phyloP scores from a whole-genome alignment of 441 rosid species.

The Euphorbia celastroides region DNA sequence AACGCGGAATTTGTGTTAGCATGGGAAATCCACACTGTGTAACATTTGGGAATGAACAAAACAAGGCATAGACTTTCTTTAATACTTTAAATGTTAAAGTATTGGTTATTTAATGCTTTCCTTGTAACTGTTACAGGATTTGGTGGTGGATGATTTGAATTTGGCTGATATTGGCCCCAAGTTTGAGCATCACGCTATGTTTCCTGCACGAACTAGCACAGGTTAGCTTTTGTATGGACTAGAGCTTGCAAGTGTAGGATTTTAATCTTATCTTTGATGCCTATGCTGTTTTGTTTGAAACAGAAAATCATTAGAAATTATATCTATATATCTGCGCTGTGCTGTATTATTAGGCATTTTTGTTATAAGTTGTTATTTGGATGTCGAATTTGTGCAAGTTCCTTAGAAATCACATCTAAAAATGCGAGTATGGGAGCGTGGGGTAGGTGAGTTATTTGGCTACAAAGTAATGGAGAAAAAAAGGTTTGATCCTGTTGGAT shows the following conservation, averaged over 20 bases:
- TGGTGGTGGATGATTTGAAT: slow-evolving; percentile 70
- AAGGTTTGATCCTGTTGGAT: neutral
- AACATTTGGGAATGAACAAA: slow-evolving; percentile 59
- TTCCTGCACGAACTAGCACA: slow-evolving; percentile 90
- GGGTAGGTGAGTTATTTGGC: slow-evolving; percentile 60
- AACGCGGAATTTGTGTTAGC: slow-evolving; percentile 87
- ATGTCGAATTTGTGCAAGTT: slow-evolving; percentile 87
- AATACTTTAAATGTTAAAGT: slow-evolving; percentile 5
- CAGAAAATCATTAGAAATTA: neutral
- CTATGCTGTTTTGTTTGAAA: neutral
- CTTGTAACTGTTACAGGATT: slow-evolving; percentile 38
- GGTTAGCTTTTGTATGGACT: slow-evolving; percentile 43
- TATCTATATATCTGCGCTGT: neutral
- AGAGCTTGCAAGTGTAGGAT: neutral
- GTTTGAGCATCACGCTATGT: slow-evolving; percentile 82
- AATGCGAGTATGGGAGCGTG: slow-evolving; percentile 99
- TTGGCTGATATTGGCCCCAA: slow-evolving; percentile 83
- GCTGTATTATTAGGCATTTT: neutral
- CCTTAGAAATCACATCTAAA: slow-evolving; percentile 68
- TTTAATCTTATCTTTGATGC: slow-evolving; percentile 3
- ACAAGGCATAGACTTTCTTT: slow-evolving; percentile 41
- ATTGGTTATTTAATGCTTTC: neutral
- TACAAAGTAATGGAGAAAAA: neutral
- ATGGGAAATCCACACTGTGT: slow-evolving; percentile 99
- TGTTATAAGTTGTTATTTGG: neutral